Percentiles rank a stretch among this genome's conserved stretches.
These are phyloP conservation scores for Metrosideros polymorpha DNA, from an alignment of 441 rosid species.

Conservation along the genomic window DNA sequence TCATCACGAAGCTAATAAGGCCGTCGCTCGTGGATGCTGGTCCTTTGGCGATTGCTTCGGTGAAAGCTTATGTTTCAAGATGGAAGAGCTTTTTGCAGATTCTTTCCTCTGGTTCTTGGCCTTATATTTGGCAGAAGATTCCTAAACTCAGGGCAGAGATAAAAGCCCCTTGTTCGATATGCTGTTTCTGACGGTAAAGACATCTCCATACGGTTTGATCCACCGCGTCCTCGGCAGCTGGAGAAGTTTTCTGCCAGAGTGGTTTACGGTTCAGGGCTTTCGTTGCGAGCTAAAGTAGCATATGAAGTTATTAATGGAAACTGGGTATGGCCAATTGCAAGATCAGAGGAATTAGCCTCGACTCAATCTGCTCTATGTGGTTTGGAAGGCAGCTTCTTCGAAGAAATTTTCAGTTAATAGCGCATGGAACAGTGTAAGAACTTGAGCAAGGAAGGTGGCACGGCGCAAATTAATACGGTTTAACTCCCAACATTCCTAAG, in stretches of 20 bases:
- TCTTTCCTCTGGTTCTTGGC: not conserved
- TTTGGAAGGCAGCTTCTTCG: no score
- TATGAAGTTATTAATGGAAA: not conserved
- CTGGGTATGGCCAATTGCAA: not conserved
- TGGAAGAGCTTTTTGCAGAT: not conserved
- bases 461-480: no score
- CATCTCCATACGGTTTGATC: not conserved
- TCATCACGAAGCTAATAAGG: not conserved
- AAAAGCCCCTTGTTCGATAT: not conserved
- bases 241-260: not conserved
- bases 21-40: not conserved
- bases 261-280: not conserved
- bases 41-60: not conserved
- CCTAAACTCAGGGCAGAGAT: not conserved
- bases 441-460: no score
- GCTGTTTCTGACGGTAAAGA: not conserved
- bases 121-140: not conserved
- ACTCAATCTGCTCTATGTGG: not conserved
- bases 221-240: not conserved
- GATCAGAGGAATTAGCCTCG: not conserved
- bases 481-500: no score
- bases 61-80: not conserved
- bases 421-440: no score
- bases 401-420: no score
- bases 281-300: not conserved